phyloP scores from a whole-genome alignment of 768 basidiomycete genomes.

The Xerocomellus amylosporus region DNA sequence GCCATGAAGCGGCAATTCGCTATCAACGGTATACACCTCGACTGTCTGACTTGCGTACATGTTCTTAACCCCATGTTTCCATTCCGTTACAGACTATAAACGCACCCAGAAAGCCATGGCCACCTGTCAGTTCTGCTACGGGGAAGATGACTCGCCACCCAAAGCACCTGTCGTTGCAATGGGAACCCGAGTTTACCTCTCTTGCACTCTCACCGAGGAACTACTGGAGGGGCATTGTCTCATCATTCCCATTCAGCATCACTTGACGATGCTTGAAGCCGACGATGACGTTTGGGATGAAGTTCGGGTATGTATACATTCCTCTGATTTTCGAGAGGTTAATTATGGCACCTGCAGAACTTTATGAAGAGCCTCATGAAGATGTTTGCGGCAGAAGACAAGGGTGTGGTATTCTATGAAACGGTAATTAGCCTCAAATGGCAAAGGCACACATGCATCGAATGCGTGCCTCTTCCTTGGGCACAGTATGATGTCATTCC shows the following conservation, averaged over 20 bases:
- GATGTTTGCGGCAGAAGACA: slow-evolving; percentile 91
- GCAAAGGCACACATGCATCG: slow-evolving; percentile 91
- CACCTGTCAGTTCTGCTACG: slow-evolving; percentile 83
- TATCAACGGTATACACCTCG: slow-evolving; percentile 68
- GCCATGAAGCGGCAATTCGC: slow-evolving; percentile 97
- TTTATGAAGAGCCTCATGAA: slow-evolving; percentile 93
- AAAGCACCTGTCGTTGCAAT: slow-evolving; percentile 86
- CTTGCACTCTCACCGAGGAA: slow-evolving; percentile 84
- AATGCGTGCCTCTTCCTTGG: slow-evolving; percentile 91
- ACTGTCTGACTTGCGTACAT: not conserved
- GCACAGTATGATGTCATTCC: slow-evolving; percentile 83
- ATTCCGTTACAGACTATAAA: slow-evolving; percentile 70
- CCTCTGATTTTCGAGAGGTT: not conserved
- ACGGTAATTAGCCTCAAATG: slow-evolving; percentile 83
- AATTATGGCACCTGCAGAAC: slow-evolving; percentile 39
- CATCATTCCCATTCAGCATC: slow-evolving; percentile 95
- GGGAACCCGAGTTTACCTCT: slow-evolving; percentile 89
- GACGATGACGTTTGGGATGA: slow-evolving; percentile 99
- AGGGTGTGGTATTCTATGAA: slow-evolving; percentile 94
- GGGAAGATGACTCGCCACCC: slow-evolving; percentile 88
- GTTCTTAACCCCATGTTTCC: not conserved
- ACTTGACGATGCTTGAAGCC: slow-evolving; percentile 84
- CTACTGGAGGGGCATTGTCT: slow-evolving; percentile 90
- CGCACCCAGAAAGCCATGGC: slow-evolving; percentile 88
- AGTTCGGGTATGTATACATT: slow-evolving; percentile 60